Conservation (phyloP, 495 filamentous ascomycete species). For the Penicillium steckii region DNA sequence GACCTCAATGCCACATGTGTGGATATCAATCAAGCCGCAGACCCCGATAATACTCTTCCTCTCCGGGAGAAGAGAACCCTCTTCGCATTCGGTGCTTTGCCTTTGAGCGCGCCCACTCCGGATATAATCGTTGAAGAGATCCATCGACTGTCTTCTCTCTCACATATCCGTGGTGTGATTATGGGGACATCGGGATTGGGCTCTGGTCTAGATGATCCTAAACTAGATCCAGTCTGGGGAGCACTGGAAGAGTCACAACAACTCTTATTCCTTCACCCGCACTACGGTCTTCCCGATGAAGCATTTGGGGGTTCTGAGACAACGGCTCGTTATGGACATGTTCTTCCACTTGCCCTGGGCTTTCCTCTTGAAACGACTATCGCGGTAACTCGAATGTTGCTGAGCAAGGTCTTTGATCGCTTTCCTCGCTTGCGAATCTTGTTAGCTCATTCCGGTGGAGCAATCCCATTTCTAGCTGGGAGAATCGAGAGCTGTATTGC, state of each 20-base stretch:
- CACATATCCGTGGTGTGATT: constrained; percentile 78
- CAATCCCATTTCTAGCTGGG: constrained; percentile 85
- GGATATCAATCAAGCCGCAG: constrained; percentile 47
- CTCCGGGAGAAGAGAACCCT: constrained; percentile 41
- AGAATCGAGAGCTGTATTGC: constrained; percentile 83
- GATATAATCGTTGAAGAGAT: constrained; percentile 63
- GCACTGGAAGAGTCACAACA: constrained; percentile 62
- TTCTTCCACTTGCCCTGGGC: constrained; percentile 80
- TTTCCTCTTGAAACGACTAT: constrained; percentile 96
- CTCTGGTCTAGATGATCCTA: constrained; percentile 75
- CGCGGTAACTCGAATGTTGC: constrained; percentile 80
- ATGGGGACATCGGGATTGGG: constrained; percentile 85
- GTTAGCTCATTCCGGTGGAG: constrained; percentile 85
- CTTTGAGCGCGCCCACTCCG: constrained; percentile 64
- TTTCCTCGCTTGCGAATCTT: constrained; percentile 70
- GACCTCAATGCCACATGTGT: constrained; percentile 71
- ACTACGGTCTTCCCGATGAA: constrained; percentile 79
- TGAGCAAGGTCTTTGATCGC: constrained; percentile 81
- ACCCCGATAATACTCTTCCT: constrained; percentile 15
- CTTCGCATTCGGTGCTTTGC: constrained; percentile 80
- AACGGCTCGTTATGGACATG: constrained; percentile 74
- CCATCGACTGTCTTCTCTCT: constrained; percentile 53
- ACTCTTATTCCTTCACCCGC: constrained; percentile 85
- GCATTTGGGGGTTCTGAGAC: constrained; percentile 65
- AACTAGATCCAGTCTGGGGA: constrained; percentile 65